Evolutionary conservation across 179 eudicot genomes (phyloP), one percentile per base, ranked within the genome.

Genomic region (Drosera spatulata): DNA sequence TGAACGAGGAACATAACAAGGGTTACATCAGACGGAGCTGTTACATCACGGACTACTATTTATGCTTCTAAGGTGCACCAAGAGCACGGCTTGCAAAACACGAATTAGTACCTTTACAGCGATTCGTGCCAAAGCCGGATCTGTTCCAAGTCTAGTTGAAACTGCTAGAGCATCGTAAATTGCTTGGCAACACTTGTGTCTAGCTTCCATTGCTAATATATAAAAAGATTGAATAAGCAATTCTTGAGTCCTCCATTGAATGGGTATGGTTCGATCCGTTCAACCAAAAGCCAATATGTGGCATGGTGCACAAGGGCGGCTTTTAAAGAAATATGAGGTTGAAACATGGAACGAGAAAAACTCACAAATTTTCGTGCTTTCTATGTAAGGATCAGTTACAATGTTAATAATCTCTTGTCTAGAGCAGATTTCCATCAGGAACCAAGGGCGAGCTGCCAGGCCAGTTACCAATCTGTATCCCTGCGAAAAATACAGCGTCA

Each of bases 361-460:
- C 65, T 47, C 11, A 89, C 96, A 96, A 76, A 73, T 76, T 75
- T 93, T 93, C 4, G 76, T 76, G 73, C 85, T 82, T 73, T 93
- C 96, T 52, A 65, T 74, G 65, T 62, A 65, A 49, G 95, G 37
- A 63, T 93, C 82, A 42, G 87, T 79, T 49, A 93, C 76, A 53
- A 78, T 70, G 70, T 69, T 77, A 64, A 89, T 78, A 61, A 93
- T 86, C 77, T 93, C 95, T 63, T 71, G 82, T 65, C 83, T 84
- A 39, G 95, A 79, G 75, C 94, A 79, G 53, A 89, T 79, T 79
- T 89, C 99, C 79, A 82, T 75, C 78, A 93, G 75, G 73, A 80
- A 84, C 96, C 99, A 93, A 50, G 84, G 74, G 46, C 96, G 89
- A 74, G 80, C 75, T 61, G 74, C 90, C 69, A 93, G 59, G 38